Evolutionary conservation across 768 basidiomycete species (phyloP).

Genomic region (Steccherinum ochraceum): DNA sequence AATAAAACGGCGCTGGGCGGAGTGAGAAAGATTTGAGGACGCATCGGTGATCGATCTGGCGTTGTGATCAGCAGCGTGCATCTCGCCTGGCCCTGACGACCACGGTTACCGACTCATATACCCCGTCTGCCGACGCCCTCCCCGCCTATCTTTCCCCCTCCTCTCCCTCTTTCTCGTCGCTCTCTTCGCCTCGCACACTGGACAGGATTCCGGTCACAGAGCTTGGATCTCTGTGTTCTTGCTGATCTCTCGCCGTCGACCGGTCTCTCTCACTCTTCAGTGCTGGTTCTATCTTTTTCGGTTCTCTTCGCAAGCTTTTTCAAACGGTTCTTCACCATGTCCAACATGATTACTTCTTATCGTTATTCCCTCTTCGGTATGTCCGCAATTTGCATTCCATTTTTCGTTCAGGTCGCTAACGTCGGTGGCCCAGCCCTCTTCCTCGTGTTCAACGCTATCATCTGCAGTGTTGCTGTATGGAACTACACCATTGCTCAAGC

Average conservation of each 20-base stretch:
- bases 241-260: slow-evolving; percentile 24
- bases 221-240: slow-evolving; percentile 19
- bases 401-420: background rate
- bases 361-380: slow-evolving; percentile 61
- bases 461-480: slow-evolving; percentile 64
- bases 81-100: too few relatives aligned
- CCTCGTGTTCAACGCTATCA: slow-evolving; percentile 58
- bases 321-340: slow-evolving; percentile 21
- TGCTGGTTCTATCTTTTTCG: slow-evolving; percentile 6
- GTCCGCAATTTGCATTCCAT: slow-evolving; percentile 15
- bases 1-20: too few relatives aligned
- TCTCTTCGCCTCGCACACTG: slow-evolving; percentile 15
- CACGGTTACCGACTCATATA: too few relatives aligned
- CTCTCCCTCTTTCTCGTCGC: slow-evolving; percentile 3
- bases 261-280: slow-evolving; percentile 23
- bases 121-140: background rate
- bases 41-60: too few relatives aligned
- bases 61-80: too few relatives aligned
- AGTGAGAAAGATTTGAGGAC: too few relatives aligned
- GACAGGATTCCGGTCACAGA: slow-evolving; percentile 26
- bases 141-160: slow-evolving; percentile 1
- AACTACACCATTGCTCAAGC: slow-evolving; percentile 46
- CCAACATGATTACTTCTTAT: slow-evolving; percentile 41
- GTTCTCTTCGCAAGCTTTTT: slow-evolving; percentile 23
- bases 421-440: slow-evolving; percentile 39